Base-by-base conservation (phyloP, 139 green algal species). In the Chlamydomonas sphaeroides region DNA sequence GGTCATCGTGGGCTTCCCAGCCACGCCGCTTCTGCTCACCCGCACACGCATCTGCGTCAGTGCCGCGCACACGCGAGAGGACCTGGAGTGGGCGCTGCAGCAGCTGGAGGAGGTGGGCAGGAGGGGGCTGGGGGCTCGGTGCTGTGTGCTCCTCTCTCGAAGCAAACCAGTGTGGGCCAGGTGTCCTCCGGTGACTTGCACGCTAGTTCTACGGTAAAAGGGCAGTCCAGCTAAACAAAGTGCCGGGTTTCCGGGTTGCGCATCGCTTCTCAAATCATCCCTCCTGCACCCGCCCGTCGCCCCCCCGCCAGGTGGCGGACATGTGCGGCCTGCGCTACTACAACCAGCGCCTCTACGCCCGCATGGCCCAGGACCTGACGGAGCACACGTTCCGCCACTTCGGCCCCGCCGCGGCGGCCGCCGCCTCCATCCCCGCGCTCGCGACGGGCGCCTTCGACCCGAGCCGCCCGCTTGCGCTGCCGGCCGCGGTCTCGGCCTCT, bases 1-100 rank as follows among this genome's bases (percentile, higher is more conserved):
- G 21, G 97, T 99, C 33, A 96, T 99, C 11, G 97, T 99, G 7
- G 97, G 97, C 61, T 98, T 99, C 79, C 97, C 97, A 1, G 97
- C 97, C 51, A 99, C 95, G 14, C 91, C 97, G 18, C 88, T 99
- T 79, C 89, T 98, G 41, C 92, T 93, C 28, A 87, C 89, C 2
- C 92, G 97, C 57, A 91, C 92, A 26, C 90, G 97, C 39, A 87
- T 99, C 20, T 99, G 97, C 94, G 97, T 99, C 84, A 96, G 89
- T 26, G 97, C 97, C 0, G 89, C 95, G 14, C 97, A 99, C 92
- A 95, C 88, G 0, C 84, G 84, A 23, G 90, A 95, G 41, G 97
- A 99, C 79, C 89, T 99, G 51, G 93, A 99, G 66, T 94, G 94
- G 65, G 97, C 94, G 0, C 68, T 99, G 10, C 81, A 96, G 63